Base-by-base conservation (phyloP, 2,329 filamentous ascomycete species). In the Fusarium sp. region DNA sequence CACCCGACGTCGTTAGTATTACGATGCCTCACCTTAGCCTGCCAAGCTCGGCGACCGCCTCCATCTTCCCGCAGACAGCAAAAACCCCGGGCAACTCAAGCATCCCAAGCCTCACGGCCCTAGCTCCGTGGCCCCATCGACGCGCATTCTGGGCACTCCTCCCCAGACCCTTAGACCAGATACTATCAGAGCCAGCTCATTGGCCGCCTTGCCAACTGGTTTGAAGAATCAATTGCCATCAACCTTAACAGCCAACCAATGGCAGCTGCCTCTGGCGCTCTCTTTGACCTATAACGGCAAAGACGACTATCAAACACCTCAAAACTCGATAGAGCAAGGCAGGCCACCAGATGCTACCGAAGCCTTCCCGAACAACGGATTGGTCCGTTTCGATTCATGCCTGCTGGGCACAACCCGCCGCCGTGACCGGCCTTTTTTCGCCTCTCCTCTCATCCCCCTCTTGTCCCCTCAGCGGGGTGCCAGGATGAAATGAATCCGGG, bases 201-300 rank as follows among this genome's bases (percentile, higher is more conserved):
- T 79, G 77, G 77, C 50, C 71, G 77, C 77, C 74, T 77, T 75
- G 76, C 63, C 71, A 72, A 68, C 72, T 64, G 66, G 77, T 79
- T 79, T 78, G 74, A 75, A 79, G 73, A 79, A 79, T 79, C 68
- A 79, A 79, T 79, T 79, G 77, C 67, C 77, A 79, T 79, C 75
- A 70, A 75, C 58, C 59, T 75, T 54, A 58, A 35, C 18, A 52
- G 27, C 54, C 48, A 45, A 30, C 77, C 77, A 79, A 79, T 79
- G 56, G 16, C 48, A 34, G 56, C 35, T 37, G 25, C 45, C 34
- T 54, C 45, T 66, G 56, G 50, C 48, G 52, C 30, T 67, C 61
- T 62, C 54, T 34, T 45, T 64, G 54, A 20, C 59, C 66, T 60
- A 63, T 68, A 71, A 67, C 66, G 68, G 69, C 45, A 75, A 78